A percentile compares a stretch with the other conserved stretches of the same genome.
Conservation (phyloP, 805 yeast genomes). For the Ascoidea asiatica region DNA sequence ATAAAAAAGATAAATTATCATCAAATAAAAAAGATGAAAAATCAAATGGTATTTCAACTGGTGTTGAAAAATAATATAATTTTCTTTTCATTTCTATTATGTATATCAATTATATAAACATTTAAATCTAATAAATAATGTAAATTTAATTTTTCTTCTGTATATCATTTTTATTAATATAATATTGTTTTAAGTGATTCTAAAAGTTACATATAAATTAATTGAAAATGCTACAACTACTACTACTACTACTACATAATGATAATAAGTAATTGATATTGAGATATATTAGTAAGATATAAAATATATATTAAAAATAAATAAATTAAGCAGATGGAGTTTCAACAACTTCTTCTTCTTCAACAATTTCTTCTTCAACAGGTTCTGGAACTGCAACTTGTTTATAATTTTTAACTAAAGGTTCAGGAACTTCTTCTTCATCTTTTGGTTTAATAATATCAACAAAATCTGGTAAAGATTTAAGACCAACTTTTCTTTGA, state of each 20-base stretch:
- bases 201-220: neutral
- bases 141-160: no score
- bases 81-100: neutral
- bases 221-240: no score
- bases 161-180: no score
- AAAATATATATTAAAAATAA: no score
- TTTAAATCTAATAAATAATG: no score
- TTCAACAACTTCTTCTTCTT: constrained; percentile 20
- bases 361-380: constrained; percentile 22
- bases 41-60: neutral
- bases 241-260: neutral
- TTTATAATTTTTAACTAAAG: constrained; percentile 68
- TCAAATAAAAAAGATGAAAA: neutral
- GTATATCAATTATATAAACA: neutral
- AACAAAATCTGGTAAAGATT: constrained; percentile 90
- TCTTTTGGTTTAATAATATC: constrained; percentile 90
- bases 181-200: neutral
- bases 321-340: constrained; percentile 2
- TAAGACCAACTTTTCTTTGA: constrained; percentile 72
- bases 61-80: neutral
- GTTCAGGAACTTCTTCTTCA: constrained; percentile 69
- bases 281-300: neutral
- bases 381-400: constrained; percentile 23
- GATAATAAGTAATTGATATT: neutral
- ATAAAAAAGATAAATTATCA: no score